A percentile compares a stretch with the other conserved stretches of the same genome.
phyloP scores from a whole-genome alignment of 805 yeast genomes.

The Saccharomycopsis sp. region DNA sequence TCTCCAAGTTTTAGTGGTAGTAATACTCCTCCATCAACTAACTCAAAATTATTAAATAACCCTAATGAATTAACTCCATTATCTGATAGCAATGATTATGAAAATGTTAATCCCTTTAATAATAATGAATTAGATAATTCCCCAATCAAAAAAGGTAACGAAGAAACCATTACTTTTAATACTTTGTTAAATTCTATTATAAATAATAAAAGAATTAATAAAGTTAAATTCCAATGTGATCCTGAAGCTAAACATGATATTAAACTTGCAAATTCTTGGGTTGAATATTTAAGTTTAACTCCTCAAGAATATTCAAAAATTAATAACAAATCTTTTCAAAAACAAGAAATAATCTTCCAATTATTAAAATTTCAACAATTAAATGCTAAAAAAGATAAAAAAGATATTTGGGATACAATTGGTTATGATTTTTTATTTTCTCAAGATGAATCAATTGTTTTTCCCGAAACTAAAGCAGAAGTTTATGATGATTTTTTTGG shows the following conservation, averaged over 20 bases:
- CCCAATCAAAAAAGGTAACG: background rate
- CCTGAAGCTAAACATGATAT: conserved; percentile 4
- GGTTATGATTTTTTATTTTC: conserved; percentile 17
- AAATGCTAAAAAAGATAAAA: conserved; percentile 13
- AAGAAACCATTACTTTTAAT: conserved; percentile 3
- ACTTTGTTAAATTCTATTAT: conserved; percentile 9
- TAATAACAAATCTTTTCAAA: conserved; percentile 10
- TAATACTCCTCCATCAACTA: background rate
- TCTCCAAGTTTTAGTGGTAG: background rate
- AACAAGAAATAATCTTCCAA: conserved; percentile 17
- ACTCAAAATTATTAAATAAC: background rate
- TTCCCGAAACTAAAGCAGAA: conserved; percentile 18
- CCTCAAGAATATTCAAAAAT: conserved; percentile 8
- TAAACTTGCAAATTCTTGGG: conserved; percentile 13
- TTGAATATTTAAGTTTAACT: conserved; percentile 11
- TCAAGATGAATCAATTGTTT: conserved; percentile 14
- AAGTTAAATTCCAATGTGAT: conserved; percentile 7
- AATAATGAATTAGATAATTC: background rate
- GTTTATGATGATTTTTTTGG: conserved; percentile 18
- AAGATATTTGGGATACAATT: conserved; percentile 18
- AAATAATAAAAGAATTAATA: conserved; percentile 10
- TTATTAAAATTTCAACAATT: conserved; percentile 12
- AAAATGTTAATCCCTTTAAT: background rate
- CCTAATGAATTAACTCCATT: background rate
- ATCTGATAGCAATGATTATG: background rate